These are phyloP conservation scores for Acanthamoeba quina DNA, from an alignment of 208 protist genomes.

Conservation along the genomic window DNA sequence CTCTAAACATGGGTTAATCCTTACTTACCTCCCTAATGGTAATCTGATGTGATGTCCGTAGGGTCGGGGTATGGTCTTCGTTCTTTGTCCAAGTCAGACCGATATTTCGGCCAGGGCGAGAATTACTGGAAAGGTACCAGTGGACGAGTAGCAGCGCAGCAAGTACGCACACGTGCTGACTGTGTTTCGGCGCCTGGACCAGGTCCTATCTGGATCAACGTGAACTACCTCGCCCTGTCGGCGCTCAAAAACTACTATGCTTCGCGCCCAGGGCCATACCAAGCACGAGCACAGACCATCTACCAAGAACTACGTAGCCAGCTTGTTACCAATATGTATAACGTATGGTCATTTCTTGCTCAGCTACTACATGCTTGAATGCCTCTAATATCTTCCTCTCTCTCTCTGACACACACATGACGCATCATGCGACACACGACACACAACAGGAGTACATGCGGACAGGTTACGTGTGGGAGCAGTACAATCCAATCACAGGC, in stretches of 20 bases:
- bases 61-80: slow-evolving; percentile 58
- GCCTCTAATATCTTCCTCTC: not conserved
- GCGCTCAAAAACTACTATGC: slow-evolving; percentile 82
- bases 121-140: slow-evolving; percentile 92
- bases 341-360: slow-evolving; percentile 9
- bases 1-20: not conserved
- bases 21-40: not conserved
- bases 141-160: not conserved
- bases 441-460: slow-evolving; percentile 34
- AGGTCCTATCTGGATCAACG: slow-evolving; percentile 92
- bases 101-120: slow-evolving; percentile 82
- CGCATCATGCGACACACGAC: not conserved
- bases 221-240: slow-evolving; percentile 91
- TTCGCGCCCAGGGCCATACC: not conserved
- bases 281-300: slow-evolving; percentile 50
- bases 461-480: slow-evolving; percentile 89
- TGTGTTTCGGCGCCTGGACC: not conserved
- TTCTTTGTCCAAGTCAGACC: slow-evolving; percentile 72
- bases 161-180: not conserved
- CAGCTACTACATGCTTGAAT: not conserved
- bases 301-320: slow-evolving; percentile 84
- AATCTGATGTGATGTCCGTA: not conserved
- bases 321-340: slow-evolving; percentile 84
- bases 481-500: slow-evolving; percentile 88
- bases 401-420: not conserved